A percentile compares a stretch with the other conserved stretches of the same genome.
These are phyloP conservation scores for Carnegiea gigantea DNA, from an alignment of 179 eudicot genomes.

Conservation along the genomic window DNA sequence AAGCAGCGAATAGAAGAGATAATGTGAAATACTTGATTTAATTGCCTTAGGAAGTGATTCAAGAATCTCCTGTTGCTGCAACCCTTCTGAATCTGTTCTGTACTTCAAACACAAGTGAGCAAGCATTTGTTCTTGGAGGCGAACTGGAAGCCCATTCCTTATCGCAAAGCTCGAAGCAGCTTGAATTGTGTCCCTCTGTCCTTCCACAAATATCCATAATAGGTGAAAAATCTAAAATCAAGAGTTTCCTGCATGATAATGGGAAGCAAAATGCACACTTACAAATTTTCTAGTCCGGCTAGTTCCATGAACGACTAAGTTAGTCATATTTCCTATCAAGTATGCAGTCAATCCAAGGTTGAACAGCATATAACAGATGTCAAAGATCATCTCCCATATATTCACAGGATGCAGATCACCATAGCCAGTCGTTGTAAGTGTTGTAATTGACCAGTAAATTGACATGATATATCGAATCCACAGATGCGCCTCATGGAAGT, in stretches of 20 bases:
- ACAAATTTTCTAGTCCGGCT: conserved; percentile 75
- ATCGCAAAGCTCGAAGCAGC: conserved; percentile 70
- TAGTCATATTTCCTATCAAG: conserved; percentile 91
- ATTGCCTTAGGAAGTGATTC: conserved; percentile 81
- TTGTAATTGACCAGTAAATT: conserved; percentile 81
- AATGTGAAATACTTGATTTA: conserved; percentile 59
- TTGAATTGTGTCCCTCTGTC: conserved; percentile 75
- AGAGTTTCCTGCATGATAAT: neutral
- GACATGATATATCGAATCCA: conserved; percentile 59
- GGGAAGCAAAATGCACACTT: conserved; percentile 35
- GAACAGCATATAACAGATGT: conserved; percentile 67
- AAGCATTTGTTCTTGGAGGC: conserved; percentile 79
- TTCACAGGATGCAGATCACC: conserved; percentile 88
- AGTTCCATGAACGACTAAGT: conserved; percentile 73
- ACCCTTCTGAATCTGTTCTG: conserved; percentile 75
- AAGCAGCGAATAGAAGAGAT: conserved; percentile 57
- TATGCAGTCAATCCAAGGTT: conserved; percentile 75
- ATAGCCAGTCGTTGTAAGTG: conserved; percentile 76
- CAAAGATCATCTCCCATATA: conserved; percentile 65
- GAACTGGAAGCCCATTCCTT: conserved; percentile 61
- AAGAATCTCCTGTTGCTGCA: conserved; percentile 73
- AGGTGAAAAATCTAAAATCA: conserved; percentile 10
- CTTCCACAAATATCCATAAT: conserved; percentile 11
- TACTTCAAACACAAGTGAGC: conserved; percentile 68
- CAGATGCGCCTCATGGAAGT: conserved; percentile 34